A percentile compares a stretch with the other conserved stretches of the same genome.
phyloP scores from a whole-genome alignment of 768 basidiomycete genomes.

The Postia placenta region DNA sequence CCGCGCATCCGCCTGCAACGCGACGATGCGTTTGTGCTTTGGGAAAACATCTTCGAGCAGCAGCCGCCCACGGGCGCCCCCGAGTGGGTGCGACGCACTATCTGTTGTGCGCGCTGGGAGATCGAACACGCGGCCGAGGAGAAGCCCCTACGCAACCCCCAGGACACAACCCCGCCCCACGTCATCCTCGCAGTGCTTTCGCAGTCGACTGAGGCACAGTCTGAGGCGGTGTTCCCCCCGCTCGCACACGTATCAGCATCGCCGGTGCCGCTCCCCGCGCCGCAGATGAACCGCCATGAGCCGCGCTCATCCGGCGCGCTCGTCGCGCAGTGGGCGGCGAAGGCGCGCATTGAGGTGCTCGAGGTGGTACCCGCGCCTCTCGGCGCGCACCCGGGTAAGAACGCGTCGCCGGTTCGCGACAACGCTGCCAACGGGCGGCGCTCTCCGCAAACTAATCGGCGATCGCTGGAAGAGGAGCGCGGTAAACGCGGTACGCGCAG shows the following conservation, averaged over 20 bases:
- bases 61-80: slow-evolving; percentile 37
- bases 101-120: slow-evolving; percentile 81
- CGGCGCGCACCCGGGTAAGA: not conserved
- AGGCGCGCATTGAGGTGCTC: slow-evolving; percentile 52
- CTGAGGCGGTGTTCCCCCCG: slow-evolving; percentile 8
- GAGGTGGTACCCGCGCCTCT: slow-evolving; percentile 40
- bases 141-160: slow-evolving; percentile 4
- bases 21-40: slow-evolving; percentile 77
- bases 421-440: slow-evolving; percentile 10
- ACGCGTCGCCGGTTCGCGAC: slow-evolving; percentile 2
- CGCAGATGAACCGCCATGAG: slow-evolving; percentile 53
- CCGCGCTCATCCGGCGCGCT: slow-evolving; percentile 58
- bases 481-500: slow-evolving; percentile 18
- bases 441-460: slow-evolving; percentile 16
- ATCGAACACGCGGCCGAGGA: slow-evolving; percentile 33
- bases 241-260: slow-evolving; percentile 22
- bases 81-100: slow-evolving; percentile 80
- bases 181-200: slow-evolving; percentile 55
- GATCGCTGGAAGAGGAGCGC: slow-evolving; percentile 25
- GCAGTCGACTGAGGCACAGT: slow-evolving; percentile 9
- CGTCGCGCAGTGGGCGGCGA: slow-evolving; percentile 61
- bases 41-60: slow-evolving; percentile 63
- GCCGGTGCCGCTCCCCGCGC: slow-evolving; percentile 65
- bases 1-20: slow-evolving; percentile 76
- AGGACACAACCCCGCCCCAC: slow-evolving; percentile 29